Evolutionary conservation across 805 yeast species (phyloP).

Genomic region (Candida jianshihensis): DNA sequence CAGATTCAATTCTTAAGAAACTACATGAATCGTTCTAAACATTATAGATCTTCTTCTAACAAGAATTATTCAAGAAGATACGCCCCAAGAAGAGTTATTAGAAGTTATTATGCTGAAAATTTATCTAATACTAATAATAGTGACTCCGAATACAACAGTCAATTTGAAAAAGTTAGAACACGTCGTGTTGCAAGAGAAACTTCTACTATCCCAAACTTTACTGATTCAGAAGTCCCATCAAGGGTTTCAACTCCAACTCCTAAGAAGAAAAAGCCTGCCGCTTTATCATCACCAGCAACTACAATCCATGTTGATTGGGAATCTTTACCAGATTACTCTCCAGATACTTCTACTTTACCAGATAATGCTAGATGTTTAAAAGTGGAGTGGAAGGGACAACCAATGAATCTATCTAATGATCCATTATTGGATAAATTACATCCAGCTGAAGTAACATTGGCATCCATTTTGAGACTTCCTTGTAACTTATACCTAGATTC

Average conservation of each 20-base stretch:
- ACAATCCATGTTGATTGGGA: slow-evolving; percentile 58
- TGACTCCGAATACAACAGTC: slow-evolving; percentile 25
- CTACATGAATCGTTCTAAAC: slow-evolving; percentile 26
- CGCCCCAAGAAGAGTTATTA: slow-evolving; percentile 20
- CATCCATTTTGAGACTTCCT: slow-evolving; percentile 85
- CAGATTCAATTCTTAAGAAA: slow-evolving; percentile 49
- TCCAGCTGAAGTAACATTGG: slow-evolving; percentile 85
- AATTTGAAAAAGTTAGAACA: slow-evolving; percentile 49
- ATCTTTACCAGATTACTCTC: slow-evolving; percentile 77
- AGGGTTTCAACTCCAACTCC: slow-evolving; percentile 25
- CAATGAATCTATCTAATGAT: slow-evolving; percentile 82
- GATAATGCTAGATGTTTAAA: slow-evolving; percentile 63
- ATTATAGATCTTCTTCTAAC: slow-evolving; percentile 22
- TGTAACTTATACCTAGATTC: slow-evolving; percentile 77
- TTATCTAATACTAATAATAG: slow-evolving; percentile 17
- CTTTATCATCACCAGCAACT: slow-evolving; percentile 34
- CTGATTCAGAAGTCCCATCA: slow-evolving; percentile 23
- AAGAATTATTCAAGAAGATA: slow-evolving; percentile 12
- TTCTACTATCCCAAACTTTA: slow-evolving; percentile 13
- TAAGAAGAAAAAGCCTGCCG: slow-evolving; percentile 35
- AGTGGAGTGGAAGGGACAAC: slow-evolving; percentile 98
- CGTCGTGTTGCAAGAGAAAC: slow-evolving; percentile 45
- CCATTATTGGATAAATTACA: slow-evolving; percentile 69
- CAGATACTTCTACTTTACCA: slow-evolving; percentile 60
- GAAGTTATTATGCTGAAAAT: slow-evolving; percentile 5